Evolutionary conservation across 495 filamentous ascomycete species (phyloP).

Genomic region (Penicillium maclennaniae): DNA sequence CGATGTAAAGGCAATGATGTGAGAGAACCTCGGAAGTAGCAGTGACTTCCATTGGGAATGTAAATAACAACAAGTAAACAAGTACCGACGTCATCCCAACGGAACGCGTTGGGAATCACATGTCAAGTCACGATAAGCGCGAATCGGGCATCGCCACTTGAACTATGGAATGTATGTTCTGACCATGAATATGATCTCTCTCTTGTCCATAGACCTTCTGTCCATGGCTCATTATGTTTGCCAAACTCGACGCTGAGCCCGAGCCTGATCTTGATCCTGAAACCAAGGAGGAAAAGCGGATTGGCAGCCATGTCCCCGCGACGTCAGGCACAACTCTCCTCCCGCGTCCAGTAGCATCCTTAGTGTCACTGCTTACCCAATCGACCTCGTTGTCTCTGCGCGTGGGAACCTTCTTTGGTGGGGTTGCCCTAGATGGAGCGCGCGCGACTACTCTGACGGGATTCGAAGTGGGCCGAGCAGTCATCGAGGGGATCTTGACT

Average conservation of each 20-base stretch:
- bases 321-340: constrained; percentile 58
- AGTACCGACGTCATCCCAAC: constrained; percentile 14
- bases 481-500: constrained; percentile 63
- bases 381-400: constrained; percentile 67
- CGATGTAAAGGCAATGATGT: constrained; percentile 46
- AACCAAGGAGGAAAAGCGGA: constrained; percentile 7
- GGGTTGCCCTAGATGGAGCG: constrained; percentile 60
- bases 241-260: constrained; percentile 2
- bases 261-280: constrained; percentile 2
- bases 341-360: constrained; percentile 60
- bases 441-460: constrained; percentile 66
- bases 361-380: constrained; percentile 65
- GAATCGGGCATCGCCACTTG: neutral
- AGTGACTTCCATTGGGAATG: neutral
- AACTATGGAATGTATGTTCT: neutral
- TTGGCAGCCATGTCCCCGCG: constrained; percentile 27
- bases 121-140: constrained; percentile 9
- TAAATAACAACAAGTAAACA: neutral
- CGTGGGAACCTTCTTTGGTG: constrained; percentile 64
- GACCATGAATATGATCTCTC: constrained; percentile 3
- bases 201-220: neutral
- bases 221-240: constrained; percentile 31
- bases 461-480: constrained; percentile 61
- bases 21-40: constrained; percentile 2
- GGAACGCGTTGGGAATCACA: constrained; percentile 18